phyloP scores from a whole-genome alignment of 1,139 yeast genomes.

The Yamadazyma kanchanaburiensis region DNA sequence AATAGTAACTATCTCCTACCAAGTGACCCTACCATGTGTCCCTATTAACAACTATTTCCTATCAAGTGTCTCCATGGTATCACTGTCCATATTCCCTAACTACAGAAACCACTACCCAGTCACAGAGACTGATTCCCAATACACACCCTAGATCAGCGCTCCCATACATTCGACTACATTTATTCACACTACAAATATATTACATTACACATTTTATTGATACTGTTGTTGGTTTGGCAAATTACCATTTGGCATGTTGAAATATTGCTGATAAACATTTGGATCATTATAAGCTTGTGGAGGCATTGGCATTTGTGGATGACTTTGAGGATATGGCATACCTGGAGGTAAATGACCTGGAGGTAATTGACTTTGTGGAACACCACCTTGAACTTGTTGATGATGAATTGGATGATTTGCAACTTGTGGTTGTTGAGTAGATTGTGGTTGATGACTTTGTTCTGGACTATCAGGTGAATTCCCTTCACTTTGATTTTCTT shows the following conservation, averaged over 20 bases:
- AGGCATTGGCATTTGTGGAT: constrained; percentile 38
- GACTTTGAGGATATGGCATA: constrained; percentile 35
- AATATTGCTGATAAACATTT: constrained; percentile 60
- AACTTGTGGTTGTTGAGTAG: constrained; percentile 24
- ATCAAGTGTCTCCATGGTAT: too few species aligned
- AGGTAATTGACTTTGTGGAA: constrained; percentile 29
- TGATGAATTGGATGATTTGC: constrained; percentile 23
- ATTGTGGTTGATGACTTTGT: constrained; percentile 30
- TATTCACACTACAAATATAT: neutral
- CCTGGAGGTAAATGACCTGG: constrained; percentile 47
- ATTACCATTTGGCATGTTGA: constrained; percentile 50
- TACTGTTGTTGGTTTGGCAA: constrained; percentile 43
- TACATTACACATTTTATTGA: constrained; percentile 16
- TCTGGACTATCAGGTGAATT: constrained; percentile 41
- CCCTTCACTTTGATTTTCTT: constrained; percentile 60
- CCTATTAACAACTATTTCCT: too few species aligned
- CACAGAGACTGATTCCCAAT: too few species aligned
- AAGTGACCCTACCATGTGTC: too few species aligned
- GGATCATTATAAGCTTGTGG: constrained; percentile 23
- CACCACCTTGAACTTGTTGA: constrained; percentile 23
- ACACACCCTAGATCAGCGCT: too few species aligned
- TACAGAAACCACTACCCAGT: too few species aligned
- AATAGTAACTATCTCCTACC: too few species aligned
- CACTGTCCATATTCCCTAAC: too few species aligned
- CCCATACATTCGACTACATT: neutral